Evolutionary conservation across 345 rosid species (phyloP).

Genomic region (Mercurialis annua): DNA sequence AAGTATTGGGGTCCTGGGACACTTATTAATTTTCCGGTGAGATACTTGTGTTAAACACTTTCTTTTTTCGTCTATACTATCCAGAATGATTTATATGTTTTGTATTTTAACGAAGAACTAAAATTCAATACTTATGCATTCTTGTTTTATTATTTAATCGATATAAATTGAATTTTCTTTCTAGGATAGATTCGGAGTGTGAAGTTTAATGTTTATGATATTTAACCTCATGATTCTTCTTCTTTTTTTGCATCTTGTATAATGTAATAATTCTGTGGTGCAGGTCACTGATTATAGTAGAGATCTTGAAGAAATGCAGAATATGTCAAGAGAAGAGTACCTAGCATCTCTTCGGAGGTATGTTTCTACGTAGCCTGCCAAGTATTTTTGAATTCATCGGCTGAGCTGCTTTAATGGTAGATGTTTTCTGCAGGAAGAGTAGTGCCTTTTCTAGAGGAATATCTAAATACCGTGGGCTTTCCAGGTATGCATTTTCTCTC

Average conservation of each 20-base stretch:
- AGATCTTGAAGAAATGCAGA: slow-evolving; percentile 99
- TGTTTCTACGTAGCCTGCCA: slow-evolving; percentile 23
- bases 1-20: slow-evolving; percentile 99
- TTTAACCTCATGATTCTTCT: background rate
- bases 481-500: slow-evolving; percentile 47
- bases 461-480: slow-evolving; percentile 87
- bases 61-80: background rate
- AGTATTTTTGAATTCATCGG: slow-evolving; percentile 1
- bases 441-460: slow-evolving; percentile 96
- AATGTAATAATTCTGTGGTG: slow-evolving; percentile 12
- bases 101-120: background rate
- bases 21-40: slow-evolving; percentile 93
- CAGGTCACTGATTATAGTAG: slow-evolving; percentile 90
- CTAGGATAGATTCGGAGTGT: too few relatives aligned
- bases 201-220: too few relatives aligned
- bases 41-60: slow-evolving; percentile 8
- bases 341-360: slow-evolving; percentile 94
- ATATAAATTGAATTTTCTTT: background rate
- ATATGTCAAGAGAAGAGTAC: slow-evolving; percentile 88
- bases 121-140: background rate
- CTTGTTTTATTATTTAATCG: background rate
- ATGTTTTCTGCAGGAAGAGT: slow-evolving; percentile 74
- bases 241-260: slow-evolving; percentile 4
- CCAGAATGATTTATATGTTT: background rate
- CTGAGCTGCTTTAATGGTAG: slow-evolving; percentile 28